Conservation (phyloP, 768 basidiomycete species). For the Baorangia bicolor region DNA sequence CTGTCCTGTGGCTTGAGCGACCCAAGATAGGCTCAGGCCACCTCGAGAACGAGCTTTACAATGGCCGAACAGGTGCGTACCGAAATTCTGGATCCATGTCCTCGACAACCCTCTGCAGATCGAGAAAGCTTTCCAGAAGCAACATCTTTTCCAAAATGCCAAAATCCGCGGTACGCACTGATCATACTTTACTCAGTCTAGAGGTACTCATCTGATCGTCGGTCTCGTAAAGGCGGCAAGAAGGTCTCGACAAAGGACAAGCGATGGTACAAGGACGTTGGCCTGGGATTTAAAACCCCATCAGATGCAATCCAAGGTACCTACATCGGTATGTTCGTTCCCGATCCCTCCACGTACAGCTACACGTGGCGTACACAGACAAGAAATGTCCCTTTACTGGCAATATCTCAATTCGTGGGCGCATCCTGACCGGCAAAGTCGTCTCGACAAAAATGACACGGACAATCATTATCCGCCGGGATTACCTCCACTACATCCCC, state of each 20-base stretch:
- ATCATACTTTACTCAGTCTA: slow-evolving; percentile 2
- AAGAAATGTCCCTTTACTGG: slow-evolving; percentile 99
- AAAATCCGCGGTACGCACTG: slow-evolving; percentile 81
- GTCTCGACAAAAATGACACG: slow-evolving; percentile 99
- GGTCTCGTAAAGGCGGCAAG: slow-evolving; percentile 58
- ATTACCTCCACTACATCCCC: slow-evolving; percentile 95
- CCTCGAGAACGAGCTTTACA: slow-evolving; percentile 23
- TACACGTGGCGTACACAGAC: slow-evolving; percentile 49
- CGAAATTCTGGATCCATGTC: background rate
- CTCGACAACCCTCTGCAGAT: slow-evolving; percentile 47
- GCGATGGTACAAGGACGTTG: slow-evolving; percentile 99
- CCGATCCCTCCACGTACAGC: background rate
- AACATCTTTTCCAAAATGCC: slow-evolving; percentile 96
- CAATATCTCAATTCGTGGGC: slow-evolving; percentile 95
- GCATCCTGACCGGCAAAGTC: slow-evolving; percentile 97
- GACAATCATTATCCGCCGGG: slow-evolving; percentile 93
- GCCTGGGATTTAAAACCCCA: slow-evolving; percentile 96
- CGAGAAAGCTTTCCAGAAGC: slow-evolving; percentile 98
- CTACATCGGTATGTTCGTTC: slow-evolving; percentile 77
- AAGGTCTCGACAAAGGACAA: slow-evolving; percentile 93
- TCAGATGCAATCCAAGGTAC: slow-evolving; percentile 92
- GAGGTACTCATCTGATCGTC: slow-evolving; percentile 9
- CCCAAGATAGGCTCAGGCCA: background rate
- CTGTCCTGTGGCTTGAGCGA: slow-evolving; percentile 35
- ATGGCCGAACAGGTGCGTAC: slow-evolving; percentile 64